Percentiles rank a stretch among this genome's conserved stretches.
phyloP scores from a whole-genome alignment of 345 rosid species.

The Populus euphratica region DNA sequence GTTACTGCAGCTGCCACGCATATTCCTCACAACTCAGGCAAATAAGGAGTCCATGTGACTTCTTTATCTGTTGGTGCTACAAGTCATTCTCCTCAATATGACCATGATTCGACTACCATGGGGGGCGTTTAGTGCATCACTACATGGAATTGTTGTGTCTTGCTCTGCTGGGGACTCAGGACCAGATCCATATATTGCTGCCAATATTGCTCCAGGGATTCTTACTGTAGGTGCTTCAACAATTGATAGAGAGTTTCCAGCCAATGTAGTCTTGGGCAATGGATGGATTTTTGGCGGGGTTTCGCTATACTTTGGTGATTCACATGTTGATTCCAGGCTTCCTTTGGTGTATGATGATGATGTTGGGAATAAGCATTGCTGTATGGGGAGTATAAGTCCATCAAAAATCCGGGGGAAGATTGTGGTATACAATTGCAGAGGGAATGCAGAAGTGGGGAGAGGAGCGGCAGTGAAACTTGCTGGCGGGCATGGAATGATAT shows the following conservation, averaged over 20 bases:
- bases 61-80: conserved; percentile 76
- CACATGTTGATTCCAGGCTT: conserved; percentile 34
- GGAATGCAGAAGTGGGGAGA: conserved; percentile 31
- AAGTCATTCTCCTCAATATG: conserved; percentile 68
- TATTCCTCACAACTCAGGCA: too few species aligned
- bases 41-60: conserved; percentile 61
- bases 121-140: conserved; percentile 73
- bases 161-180: conserved; percentile 95
- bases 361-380: conserved; percentile 47
- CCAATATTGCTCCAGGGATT: conserved; percentile 91
- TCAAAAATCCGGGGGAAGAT: conserved; percentile 25
- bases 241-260: conserved; percentile 75
- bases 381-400: conserved; percentile 3
- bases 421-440: conserved; percentile 28
- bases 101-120: conserved; percentile 71
- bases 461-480: conserved; percentile 30
- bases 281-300: conserved; percentile 55
- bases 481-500: conserved; percentile 27
- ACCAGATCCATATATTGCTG: conserved; percentile 64
- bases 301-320: conserved; percentile 62
- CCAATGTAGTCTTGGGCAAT: conserved; percentile 65
- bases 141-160: conserved; percentile 65
- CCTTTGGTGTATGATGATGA: conserved; percentile 63
- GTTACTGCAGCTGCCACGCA: too few species aligned
- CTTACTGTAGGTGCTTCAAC: conserved; percentile 87